Evolutionary conservation across 495 filamentous ascomycete genomes (phyloP), one percentile per base, ranked within the genome.

Genomic region (Xylaria venustula): DNA sequence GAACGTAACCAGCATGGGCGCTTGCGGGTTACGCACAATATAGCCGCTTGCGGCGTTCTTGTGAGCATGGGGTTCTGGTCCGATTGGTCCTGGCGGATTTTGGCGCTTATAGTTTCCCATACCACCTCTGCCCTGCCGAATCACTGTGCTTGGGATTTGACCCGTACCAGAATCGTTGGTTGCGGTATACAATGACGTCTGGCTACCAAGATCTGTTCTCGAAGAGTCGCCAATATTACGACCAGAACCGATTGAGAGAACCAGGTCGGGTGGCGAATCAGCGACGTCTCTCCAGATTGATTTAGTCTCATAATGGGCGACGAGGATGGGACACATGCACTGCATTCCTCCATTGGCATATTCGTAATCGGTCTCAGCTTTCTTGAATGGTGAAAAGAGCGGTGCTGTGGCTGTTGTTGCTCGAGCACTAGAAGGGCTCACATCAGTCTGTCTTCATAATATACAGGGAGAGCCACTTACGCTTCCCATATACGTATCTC

Each of bases 401-500:
- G 67, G 64, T 1, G 81, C 76, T 8, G 78, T 78, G 0, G 82
- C 81, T 0, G 81, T 73, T 17, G 83, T 79, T 11, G 79, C 79
- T 25, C 81, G 71, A 17, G 77, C 78, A 12, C 65, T 68, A 54
- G 30, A 14, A 19, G 25, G 40, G 17, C 5, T 40, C 14, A 44
- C 2, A 47, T 71, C 54, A 71, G 61, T 26, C 22, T 48, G n/a
- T 25, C 37, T 7, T 45, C 1, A 42, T 22, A n/a, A 7, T 11
- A 54, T 25, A 12, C 8, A 30, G 30, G 42, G 2, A 32, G 17
- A 20, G 1, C 17, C 1, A 62, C 77, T 63, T 68, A 81, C 77
- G 75, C 79, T 74, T 86, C 80, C 82, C 82, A 85, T 2, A 75
- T 70, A 54, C 76, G 79, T 17, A 83, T 60, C 46, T 83, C 80